Evolutionary conservation across 495 filamentous ascomycete species (phyloP), one percentile per base, ranked within the genome.

Genomic region (Wilcoxina mikolae): DNA sequence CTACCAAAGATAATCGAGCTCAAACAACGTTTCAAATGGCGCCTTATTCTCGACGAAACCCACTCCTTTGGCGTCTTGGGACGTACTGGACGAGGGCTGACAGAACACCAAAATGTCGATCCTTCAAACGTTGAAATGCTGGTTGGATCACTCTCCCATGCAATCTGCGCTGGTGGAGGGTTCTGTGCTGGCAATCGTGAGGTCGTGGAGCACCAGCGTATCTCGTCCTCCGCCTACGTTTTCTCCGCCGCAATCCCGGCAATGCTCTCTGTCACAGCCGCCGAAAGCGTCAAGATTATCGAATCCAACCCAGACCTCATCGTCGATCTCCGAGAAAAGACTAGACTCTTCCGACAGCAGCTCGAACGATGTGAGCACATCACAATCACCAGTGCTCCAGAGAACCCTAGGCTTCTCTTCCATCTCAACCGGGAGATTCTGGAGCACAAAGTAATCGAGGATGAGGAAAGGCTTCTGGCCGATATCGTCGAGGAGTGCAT

Each of bases 21-120:
- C 59, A 91, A 93, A 68, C 77, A 85, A 56, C 82, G 83, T 63
- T 94, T 95, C 75, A 98, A 95, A 71, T 96, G 95, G 74, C 87
- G 91, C 58, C 75, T 98, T 28, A 93, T 96, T 55, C 81, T 98
- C 18, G 91, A 98, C 68, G 91, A 98, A 71, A 94, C 88, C 3
- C 91, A 85, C 79, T 94, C 87, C 2, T 98, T 95, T 67, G 93
- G 89, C 51, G 83, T 95, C 20, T 78, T 98, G 18, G 91, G 91
- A 22, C 76, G 87, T 46, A 94, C 84, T 33, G 93, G 93, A 27
- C 79, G 87, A 33, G 91, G 91, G 50, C 71, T 95, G 24, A 96
- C 91, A 1, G 93, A 98, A 66, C 85, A 89, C 23, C 90, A 95
- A 59, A 94, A 95, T 60, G 88, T 96, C 15, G 93, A 96, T 68